phyloP scores from a whole-genome alignment of 2,329 filamentous ascomycete genomes.

The Harringtonia aguacate region DNA sequence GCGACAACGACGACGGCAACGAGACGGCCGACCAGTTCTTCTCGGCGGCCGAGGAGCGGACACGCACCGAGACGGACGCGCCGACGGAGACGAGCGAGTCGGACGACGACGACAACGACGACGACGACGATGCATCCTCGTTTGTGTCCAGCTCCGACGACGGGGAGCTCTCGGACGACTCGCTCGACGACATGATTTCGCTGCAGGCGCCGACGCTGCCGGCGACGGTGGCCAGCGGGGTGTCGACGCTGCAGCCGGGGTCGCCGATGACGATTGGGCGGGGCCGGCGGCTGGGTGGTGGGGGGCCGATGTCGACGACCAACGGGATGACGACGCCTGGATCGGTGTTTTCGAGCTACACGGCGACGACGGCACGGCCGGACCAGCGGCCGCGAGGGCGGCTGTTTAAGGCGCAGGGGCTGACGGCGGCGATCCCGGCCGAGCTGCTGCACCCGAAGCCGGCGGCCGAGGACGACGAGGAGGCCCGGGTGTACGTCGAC shows the following conservation, averaged over 20 bases:
- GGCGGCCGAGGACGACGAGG: slow-evolving; percentile 66
- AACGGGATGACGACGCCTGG: slow-evolving; percentile 75
- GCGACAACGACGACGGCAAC: slow-evolving; percentile 53
- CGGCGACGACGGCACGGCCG: slow-evolving; percentile 68
- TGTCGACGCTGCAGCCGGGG: slow-evolving; percentile 69
- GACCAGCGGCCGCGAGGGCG: slow-evolving; percentile 64
- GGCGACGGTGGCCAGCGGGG: slow-evolving; percentile 64
- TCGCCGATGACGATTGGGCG: slow-evolving; percentile 70
- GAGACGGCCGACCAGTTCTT: slow-evolving; percentile 87
- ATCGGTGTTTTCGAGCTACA: slow-evolving; percentile 83
- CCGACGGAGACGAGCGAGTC: slow-evolving; percentile 43
- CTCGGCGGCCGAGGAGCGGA: slow-evolving; percentile 76
- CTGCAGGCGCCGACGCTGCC: slow-evolving; percentile 69
- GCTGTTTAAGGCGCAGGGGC: slow-evolving; percentile 72
- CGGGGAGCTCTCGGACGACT: slow-evolving; percentile 76
- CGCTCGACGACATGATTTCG: slow-evolving; percentile 87
- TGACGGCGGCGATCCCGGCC: slow-evolving; percentile 60
- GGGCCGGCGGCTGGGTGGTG: slow-evolving; percentile 36
- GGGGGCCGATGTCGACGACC: slow-evolving; percentile 52
- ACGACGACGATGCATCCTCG: no score
- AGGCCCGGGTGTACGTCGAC: slow-evolving; percentile 83
- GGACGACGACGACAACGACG: no score
- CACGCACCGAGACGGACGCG: slow-evolving; percentile 46
- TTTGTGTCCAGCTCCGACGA: no score
- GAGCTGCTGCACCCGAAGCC: slow-evolving; percentile 82